phyloP scores from a whole-genome alignment of 192 early-diverging fungal species.

The Kickxella alabastrina region DNA sequence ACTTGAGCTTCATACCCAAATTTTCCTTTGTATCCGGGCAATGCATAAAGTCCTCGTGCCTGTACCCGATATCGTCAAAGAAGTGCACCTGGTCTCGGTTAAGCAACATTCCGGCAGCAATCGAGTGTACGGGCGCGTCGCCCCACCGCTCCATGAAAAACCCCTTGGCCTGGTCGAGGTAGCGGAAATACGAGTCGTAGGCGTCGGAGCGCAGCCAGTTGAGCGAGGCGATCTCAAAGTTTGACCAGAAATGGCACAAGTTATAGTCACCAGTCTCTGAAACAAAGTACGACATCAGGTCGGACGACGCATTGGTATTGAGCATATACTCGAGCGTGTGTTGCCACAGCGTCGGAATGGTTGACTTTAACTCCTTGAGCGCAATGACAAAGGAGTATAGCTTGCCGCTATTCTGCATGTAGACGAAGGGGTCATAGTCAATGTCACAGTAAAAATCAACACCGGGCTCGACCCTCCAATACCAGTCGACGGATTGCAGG shows the following conservation, averaged over 20 bases:
- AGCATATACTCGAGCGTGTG: slow-evolving; percentile 42
- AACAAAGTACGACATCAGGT: slow-evolving; percentile 44
- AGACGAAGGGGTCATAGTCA: slow-evolving; percentile 78
- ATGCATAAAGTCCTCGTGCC: slow-evolving; percentile 42
- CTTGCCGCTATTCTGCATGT: slow-evolving; percentile 69
- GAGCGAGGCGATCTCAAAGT: slow-evolving; percentile 75
- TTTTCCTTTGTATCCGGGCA: slow-evolving; percentile 16
- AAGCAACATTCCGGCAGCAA: slow-evolving; percentile 59
- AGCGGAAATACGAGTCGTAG: slow-evolving; percentile 62
- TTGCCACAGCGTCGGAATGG: slow-evolving; percentile 57
- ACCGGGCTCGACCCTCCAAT: slow-evolving; percentile 86
- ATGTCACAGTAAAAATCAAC: slow-evolving; percentile 80
- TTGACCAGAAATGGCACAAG: slow-evolving; percentile 76
- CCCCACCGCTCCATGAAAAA: slow-evolving; percentile 83
- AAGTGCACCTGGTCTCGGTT: slow-evolving; percentile 58
- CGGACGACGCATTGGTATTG: slow-evolving; percentile 20
- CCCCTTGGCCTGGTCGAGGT: slow-evolving; percentile 62
- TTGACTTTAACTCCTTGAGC: slow-evolving; percentile 51
- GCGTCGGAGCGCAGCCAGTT: slow-evolving; percentile 55
- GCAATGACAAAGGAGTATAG: slow-evolving; percentile 66
- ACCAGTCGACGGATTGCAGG: slow-evolving; percentile 68
- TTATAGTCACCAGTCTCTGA: slow-evolving; percentile 52
- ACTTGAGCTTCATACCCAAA: slow-evolving; percentile 12
- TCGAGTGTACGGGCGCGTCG: slow-evolving; percentile 73
- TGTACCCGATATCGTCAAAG: slow-evolving; percentile 73